Evolutionary conservation across 805 yeast genomes (phyloP).

Genomic region (Schizosaccharomyces octosporus): DNA sequence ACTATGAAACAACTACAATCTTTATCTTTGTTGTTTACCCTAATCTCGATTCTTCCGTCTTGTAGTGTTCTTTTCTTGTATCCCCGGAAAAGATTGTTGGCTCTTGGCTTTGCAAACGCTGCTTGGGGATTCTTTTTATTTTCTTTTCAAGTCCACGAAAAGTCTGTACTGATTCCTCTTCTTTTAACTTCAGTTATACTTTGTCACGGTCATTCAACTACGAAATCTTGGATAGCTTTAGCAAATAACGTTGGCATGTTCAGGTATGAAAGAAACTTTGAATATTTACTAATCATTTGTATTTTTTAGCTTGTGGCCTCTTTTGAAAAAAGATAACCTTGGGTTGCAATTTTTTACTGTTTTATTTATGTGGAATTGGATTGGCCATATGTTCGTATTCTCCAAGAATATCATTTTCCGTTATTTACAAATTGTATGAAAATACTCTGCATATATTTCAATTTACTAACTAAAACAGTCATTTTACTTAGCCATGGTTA

Average conservation of each 20-base stretch:
- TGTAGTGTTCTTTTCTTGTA: constrained; percentile 24
- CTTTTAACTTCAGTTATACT: constrained; percentile 55
- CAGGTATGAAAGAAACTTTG: constrained; percentile 12
- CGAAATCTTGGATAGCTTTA: constrained; percentile 34
- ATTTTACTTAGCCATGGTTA: constrained; percentile 12
- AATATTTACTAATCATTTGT: not conserved
- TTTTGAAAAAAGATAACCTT: constrained; percentile 52
- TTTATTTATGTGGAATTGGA: constrained; percentile 48
- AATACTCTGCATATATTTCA: constrained; percentile 11
- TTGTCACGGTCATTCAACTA: constrained; percentile 14
- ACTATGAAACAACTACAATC: constrained; percentile 32
- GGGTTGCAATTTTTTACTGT: constrained; percentile 44
- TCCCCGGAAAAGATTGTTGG: constrained; percentile 26
- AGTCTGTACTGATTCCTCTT: constrained; percentile 67
- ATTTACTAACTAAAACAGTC: not conserved
- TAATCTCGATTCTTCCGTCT: constrained; percentile 29
- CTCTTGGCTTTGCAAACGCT: constrained; percentile 59
- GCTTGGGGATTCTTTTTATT: constrained; percentile 75
- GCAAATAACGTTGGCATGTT: constrained; percentile 61
- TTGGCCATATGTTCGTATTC: constrained; percentile 33
- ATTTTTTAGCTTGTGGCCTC: constrained; percentile 45
- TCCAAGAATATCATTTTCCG: constrained; percentile 23
- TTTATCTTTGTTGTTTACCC: constrained; percentile 17
- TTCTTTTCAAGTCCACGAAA: constrained; percentile 91
- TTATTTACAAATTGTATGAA: constrained; percentile 24